Base-by-base conservation (phyloP, 2,329 filamentous ascomycete genomes). In the Colletotrichum lentis region DNA sequence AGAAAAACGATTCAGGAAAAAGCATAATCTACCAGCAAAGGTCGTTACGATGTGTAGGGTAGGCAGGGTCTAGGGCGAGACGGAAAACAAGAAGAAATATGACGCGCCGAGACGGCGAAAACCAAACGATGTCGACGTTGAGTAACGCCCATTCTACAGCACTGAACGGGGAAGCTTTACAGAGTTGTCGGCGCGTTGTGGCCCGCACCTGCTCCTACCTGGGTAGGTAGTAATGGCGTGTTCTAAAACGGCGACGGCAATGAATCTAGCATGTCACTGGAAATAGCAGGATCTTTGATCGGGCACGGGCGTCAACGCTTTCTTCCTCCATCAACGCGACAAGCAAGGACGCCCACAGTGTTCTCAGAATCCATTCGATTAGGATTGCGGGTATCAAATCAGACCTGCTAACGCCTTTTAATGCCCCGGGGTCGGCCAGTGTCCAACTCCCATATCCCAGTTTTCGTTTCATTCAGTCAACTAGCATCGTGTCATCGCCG, bases 401-500 rank as follows among this genome's bases (percentile, higher is more conserved):
- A 70, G 47, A 68, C 59, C 69, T 67, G 53, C 61, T 60, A 70
- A 70, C 69, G 69, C 69, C 69, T 69, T 62, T 12, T 65, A 58
- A 67, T 69, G 62, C 66, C 66, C 49, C 24, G 50, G 62, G 62
- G 62, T 24, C 66, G 62, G 55, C 62, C 66, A 60, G 61, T 62
- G 37, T 69, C 66, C 62, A 66, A 52, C 62, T 66, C 66, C 66
- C 56, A 61, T 57, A 8, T 60, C 56, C 66, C 55, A 44, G 16
- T 46, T 69, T 61, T 61, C 27, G 22, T 44, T 64, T 73, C 62
- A 78, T 70, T 65, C 72, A 81, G 70, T 87, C 89, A 74, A 94
- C 86, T 75, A 94, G 83, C 93, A 97, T 97, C 18, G 94, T 97
- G 82, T 98, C 95, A 77, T 98, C 93, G 11, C 92, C 94, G 73